phyloP scores from a whole-genome alignment of 306 rosid genomes.

The Spatholobus suberectus region DNA sequence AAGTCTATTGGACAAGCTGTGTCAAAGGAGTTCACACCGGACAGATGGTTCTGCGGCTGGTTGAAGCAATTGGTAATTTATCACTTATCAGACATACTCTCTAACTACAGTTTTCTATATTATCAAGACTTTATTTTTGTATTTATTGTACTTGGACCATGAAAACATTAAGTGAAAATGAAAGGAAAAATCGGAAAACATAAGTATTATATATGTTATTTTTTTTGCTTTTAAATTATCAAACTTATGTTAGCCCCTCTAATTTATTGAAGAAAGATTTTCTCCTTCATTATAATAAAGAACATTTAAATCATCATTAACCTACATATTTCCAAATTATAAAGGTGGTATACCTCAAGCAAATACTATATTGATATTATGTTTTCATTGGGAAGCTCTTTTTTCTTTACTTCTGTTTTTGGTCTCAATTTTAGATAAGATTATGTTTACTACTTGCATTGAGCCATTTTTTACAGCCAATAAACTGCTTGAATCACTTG shows the following conservation, averaged over 20 bases:
- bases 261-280: not conserved
- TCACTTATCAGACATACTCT: slow-evolving; percentile 19
- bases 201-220: not conserved
- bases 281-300: not conserved
- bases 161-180: not conserved
- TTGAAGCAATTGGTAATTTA: slow-evolving; percentile 92
- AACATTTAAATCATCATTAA: not conserved
- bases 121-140: not conserved
- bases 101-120: not conserved
- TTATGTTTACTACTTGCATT: slow-evolving; percentile 3
- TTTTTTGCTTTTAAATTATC: not conserved
- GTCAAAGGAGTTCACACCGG: slow-evolving; percentile 92
- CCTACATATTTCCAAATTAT: not conserved
- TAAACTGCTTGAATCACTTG: slow-evolving; percentile 33
- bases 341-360: not conserved
- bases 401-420: slow-evolving; percentile 3
- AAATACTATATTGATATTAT: slow-evolving; percentile 7
- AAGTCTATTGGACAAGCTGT: slow-evolving; percentile 90
- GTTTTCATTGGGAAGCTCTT: slow-evolving; percentile 13
- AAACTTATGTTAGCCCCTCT: not conserved
- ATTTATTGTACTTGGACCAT: slow-evolving; percentile 11
- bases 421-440: not conserved
- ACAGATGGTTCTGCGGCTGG: slow-evolving; percentile 85
- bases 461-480: slow-evolving; percentile 2
- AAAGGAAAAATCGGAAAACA: not conserved